A percentile compares a stretch with the other conserved stretches of the same genome.
Conservation (phyloP, 805 yeast genomes). For the Ogataea nonfermentans region DNA sequence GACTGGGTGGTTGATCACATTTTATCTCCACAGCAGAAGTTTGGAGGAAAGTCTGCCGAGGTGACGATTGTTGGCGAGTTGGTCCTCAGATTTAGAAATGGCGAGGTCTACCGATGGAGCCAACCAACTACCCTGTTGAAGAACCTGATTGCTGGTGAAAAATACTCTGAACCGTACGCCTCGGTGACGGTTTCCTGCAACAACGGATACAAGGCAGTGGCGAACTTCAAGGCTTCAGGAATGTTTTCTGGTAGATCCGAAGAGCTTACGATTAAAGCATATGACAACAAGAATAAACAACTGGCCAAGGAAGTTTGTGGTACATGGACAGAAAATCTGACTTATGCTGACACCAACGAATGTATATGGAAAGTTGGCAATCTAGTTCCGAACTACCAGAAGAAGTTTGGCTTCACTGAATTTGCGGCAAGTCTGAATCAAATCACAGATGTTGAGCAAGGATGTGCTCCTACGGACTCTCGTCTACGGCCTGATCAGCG, state of each 20-base stretch:
- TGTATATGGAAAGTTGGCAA: slow-evolving; percentile 73
- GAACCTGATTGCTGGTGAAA: slow-evolving; percentile 92
- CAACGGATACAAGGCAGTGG: slow-evolving; percentile 64
- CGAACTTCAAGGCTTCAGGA: slow-evolving; percentile 74
- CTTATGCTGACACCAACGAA: slow-evolving; percentile 39
- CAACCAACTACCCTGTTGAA: slow-evolving; percentile 82
- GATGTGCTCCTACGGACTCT: slow-evolving; percentile 83
- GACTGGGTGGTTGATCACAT: slow-evolving; percentile 66
- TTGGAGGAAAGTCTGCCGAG: slow-evolving; percentile 94
- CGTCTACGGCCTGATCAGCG: slow-evolving; percentile 85
- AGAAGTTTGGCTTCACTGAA: slow-evolving; percentile 81
- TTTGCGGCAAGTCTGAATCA: slow-evolving; percentile 83
- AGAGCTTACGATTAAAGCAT: slow-evolving; percentile 47
- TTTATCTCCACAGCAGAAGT: slow-evolving; percentile 78
- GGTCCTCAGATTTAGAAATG: slow-evolving; percentile 53
- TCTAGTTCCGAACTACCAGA: slow-evolving; percentile 53
- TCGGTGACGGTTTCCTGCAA: slow-evolving; percentile 64
- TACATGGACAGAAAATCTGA: slow-evolving; percentile 77
- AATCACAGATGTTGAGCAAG: slow-evolving; percentile 68
- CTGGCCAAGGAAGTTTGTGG: slow-evolving; percentile 50
- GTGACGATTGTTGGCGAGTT: slow-evolving; percentile 71
- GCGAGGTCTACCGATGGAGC: slow-evolving; percentile 75
- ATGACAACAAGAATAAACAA: slow-evolving; percentile 36
- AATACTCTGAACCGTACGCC: slow-evolving; percentile 84
- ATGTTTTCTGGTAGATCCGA: slow-evolving; percentile 88